Conservation (phyloP, 2,329 filamentous ascomycete species). For the Xylariaceae sp. region DNA sequence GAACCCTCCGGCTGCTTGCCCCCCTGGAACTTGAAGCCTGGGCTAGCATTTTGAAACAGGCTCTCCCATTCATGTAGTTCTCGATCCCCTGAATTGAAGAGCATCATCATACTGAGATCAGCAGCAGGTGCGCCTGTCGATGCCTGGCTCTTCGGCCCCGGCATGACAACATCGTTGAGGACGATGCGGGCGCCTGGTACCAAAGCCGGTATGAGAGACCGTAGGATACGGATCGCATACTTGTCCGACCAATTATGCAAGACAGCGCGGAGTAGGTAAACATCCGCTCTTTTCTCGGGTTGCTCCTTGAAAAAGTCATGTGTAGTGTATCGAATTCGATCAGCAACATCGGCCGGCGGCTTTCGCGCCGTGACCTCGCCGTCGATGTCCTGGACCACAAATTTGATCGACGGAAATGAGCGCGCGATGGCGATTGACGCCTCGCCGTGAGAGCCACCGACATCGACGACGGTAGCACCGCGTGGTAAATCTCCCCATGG, state of each 20-base stretch:
- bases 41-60: constrained; percentile 7
- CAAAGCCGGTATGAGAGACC: constrained; percentile 37
- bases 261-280: constrained; percentile 43
- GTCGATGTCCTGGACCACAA: constrained; percentile 53
- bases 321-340: constrained; percentile 25
- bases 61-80: constrained; percentile 11
- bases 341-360: constrained; percentile 7
- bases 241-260: constrained; percentile 47
- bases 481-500: constrained; percentile 45
- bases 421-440: constrained; percentile 8
- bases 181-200: constrained; percentile 36
- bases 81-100: constrained; percentile 9
- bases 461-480: constrained; percentile 10
- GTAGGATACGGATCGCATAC: constrained; percentile 33
- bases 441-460: constrained; percentile 12
- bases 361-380: not conserved
- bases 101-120: constrained; percentile 6
- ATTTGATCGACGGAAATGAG: constrained; percentile 40
- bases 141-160: not conserved
- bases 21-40: constrained; percentile 8
- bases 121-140: not conserved
- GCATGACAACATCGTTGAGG: constrained; percentile 13
- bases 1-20: not conserved
- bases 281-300: constrained; percentile 36
- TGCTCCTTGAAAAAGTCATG: constrained; percentile 46